Evolutionary conservation across 768 basidiomycete genomes (phyloP), one percentile per base, ranked within the genome.

Genomic region (Amanita rubescens): DNA sequence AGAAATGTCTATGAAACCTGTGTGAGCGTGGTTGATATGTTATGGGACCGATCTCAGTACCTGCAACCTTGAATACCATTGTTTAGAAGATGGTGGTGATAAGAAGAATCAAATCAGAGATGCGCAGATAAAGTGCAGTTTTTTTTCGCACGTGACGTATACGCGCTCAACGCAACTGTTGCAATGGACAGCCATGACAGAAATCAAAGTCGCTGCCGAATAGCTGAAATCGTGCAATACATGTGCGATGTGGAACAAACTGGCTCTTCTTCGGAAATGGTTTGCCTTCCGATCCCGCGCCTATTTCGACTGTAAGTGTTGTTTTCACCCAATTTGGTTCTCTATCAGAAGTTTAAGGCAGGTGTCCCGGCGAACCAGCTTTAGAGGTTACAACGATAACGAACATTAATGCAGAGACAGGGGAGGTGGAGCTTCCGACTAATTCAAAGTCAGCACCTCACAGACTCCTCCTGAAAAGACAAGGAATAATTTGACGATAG

Each of bases 51-150:
- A 27, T 30, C 19, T 15, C 51, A 75, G 56, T 65, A 89, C 90
- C 90, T 71, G 92, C 84, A 63, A 95, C 92, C 72, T 95, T 93
- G 88, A 78, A 93, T 62, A 83, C 80, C 89, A 91, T 90, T 73
- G 70, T 75, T 57, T 49, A 57, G 63, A 59, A 62, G 57, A 60
- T 60, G 58, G 53, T 51, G 56, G 56, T 14, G 55, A 58, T 48
- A 58, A 55, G 58, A n/a, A 57, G 50, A 56, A 55, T 46, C 27
- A 39, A 25, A 56, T 41, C 46, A 42, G 41, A 52, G 39, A 43
- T 53, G 33, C 34, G 34, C 54, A 55, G 60, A 63, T 62, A 64
- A 51, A 47, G 44, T 58, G 12, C 53, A 58, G 68, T 70, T 71
- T 68, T 22, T 37, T 15, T 37, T 15, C 6, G 32, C 14, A 19